Evolutionary conservation across 495 filamentous ascomycete genomes (phyloP).

Genomic region (Darksidea phi): DNA sequence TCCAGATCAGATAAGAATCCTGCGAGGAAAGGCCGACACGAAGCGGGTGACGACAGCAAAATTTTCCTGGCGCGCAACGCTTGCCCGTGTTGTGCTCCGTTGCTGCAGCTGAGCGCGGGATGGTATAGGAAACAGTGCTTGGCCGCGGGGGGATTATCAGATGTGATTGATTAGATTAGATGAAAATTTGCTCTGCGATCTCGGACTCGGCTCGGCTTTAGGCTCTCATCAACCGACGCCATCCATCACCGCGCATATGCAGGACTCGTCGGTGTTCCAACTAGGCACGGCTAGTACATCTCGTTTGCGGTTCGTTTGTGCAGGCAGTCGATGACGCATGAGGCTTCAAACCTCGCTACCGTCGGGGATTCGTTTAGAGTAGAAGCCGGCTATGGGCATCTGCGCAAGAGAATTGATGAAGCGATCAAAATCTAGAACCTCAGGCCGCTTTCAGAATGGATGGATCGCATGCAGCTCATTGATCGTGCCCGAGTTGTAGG

Average conservation of each 20-base stretch:
- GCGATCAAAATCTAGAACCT: no score
- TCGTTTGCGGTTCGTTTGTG: neutral
- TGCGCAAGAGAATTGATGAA: no score
- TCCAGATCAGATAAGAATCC: neutral
- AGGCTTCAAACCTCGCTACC: neutral
- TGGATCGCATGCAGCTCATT: no score
- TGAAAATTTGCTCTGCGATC: conserved; percentile 1
- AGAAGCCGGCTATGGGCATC: neutral
- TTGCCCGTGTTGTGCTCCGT: neutral
- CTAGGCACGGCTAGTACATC: neutral
- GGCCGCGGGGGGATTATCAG: neutral
- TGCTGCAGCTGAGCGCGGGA: neutral
- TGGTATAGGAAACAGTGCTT: neutral
- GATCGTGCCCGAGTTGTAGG: no score
- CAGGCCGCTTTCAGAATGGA: no score
- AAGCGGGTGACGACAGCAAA: neutral
- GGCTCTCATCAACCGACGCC: neutral
- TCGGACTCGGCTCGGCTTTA: neutral
- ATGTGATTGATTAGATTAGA: neutral
- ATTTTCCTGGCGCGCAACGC: neutral
- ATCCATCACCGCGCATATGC: neutral
- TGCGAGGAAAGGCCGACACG: neutral
- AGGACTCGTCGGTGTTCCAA: neutral
- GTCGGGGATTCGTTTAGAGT: neutral
- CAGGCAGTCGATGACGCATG: neutral